Evolutionary conservation across 2,329 filamentous ascomycete genomes (phyloP), one percentile per base, ranked within the genome.

Genomic region (Chrysoporthe puriensis): DNA sequence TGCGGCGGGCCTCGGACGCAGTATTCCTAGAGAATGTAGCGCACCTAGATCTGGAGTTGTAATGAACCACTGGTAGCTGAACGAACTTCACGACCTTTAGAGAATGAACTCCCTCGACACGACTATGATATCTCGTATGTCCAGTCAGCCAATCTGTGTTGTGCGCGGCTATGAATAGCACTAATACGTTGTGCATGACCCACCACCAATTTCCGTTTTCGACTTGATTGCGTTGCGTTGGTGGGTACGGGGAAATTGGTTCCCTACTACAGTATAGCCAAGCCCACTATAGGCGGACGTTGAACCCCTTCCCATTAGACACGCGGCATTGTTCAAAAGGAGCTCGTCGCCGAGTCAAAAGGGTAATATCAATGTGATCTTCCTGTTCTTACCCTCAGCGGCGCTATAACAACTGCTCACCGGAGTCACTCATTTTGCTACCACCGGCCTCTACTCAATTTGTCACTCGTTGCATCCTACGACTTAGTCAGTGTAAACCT

Each of bases 221-320:
- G 42, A 13, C 40, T 11, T 57, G 26, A 16, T 34, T 18, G 36
- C 26, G 32, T 26, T n/a, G 9, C 14, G 32, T 44, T n/a, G 46
- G 62, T 57, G 62, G 62, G 44, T 57, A 13, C n/a, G 21, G 16
- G 62, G 62, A 64, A 8, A 64, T 64, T 64, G 40, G n/a, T 44
- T 44, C 32, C n/a, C 40, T 43, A 40, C 57, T 44, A 16, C 13
- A 26, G 16, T 26, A 60, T 26, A n/a, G 40, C 57, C 11, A 40
- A 43, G 26, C 13, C 40, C 57, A 5, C 32, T 57, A 40, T 26
- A 54, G 40, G 61, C 36, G 3, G 36, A 16, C 18, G 46, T 34
- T 32, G 46, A n/a, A 50, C 36, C 48, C n/a, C 11, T 36, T 16
- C 43, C 36, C 36, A 43, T 26, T 18, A n/a, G 11, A 14, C 36